phyloP scores from a whole-genome alignment of 192 early-diverging fungal genomes.

The Entomortierella beljakovae region DNA sequence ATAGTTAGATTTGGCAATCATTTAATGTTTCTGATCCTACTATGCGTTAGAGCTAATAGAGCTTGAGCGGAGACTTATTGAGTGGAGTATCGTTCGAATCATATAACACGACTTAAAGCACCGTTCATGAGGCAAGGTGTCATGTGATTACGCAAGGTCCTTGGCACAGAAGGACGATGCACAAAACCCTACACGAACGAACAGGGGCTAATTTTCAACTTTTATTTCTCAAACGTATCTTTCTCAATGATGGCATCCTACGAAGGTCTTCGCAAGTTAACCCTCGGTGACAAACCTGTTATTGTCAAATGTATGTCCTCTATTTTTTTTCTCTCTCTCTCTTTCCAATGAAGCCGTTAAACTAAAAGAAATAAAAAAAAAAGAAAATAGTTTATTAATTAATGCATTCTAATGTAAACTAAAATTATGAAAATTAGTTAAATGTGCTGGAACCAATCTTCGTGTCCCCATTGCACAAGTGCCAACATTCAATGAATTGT shows the following conservation, averaged over 20 bases:
- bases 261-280: slow-evolving; percentile 47
- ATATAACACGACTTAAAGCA: too few relatives aligned
- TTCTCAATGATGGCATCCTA: slow-evolving; percentile 38
- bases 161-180: too few relatives aligned
- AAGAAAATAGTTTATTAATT: background rate
- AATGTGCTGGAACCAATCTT: slow-evolving; percentile 57
- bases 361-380: background rate
- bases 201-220: background rate
- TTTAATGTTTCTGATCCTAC: too few relatives aligned
- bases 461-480: slow-evolving; percentile 61
- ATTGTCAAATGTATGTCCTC: slow-evolving; percentile 44
- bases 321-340: background rate
- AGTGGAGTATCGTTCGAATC: too few relatives aligned
- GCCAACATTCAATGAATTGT: slow-evolving; percentile 64
- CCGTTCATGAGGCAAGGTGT: too few relatives aligned
- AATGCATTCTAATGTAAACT: background rate
- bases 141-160: too few relatives aligned
- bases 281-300: slow-evolving; percentile 49
- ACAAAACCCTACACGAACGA: too few relatives aligned
- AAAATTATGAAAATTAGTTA: too few relatives aligned
- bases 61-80: too few relatives aligned
- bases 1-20: too few relatives aligned
- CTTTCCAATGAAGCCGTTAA: background rate
- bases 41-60: too few relatives aligned
- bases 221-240: background rate